These are phyloP conservation scores for Cadophora luteo-olivacea DNA, from an alignment of 2,329 filamentous ascomycete genomes.

Conservation along the genomic window DNA sequence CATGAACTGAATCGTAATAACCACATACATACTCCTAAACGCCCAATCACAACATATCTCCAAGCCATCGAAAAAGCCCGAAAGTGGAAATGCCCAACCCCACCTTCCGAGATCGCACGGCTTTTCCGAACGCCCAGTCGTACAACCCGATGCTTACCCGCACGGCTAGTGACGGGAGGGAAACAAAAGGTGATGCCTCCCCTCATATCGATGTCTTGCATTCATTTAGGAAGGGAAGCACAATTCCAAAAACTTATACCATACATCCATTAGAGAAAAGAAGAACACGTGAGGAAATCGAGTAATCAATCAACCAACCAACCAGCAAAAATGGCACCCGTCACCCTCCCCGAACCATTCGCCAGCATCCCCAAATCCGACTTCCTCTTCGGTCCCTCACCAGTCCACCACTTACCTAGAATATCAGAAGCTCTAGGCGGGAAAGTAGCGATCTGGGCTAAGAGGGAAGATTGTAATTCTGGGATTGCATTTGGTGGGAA, in stretches of 20 bases:
- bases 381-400: constrained; percentile 72
- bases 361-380: constrained; percentile 65
- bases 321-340: constrained; percentile 21
- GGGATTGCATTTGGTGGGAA: constrained; percentile 72
- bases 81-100: background rate
- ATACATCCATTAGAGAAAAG: background rate
- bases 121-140: constrained; percentile 1
- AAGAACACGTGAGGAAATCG: too few relatives aligned
- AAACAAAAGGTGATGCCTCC: background rate
- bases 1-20: constrained; percentile 10
- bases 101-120: constrained; percentile 11
- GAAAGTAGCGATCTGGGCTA: constrained; percentile 70
- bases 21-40: background rate
- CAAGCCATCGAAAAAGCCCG: background rate
- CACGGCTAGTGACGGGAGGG: background rate
- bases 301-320: too few relatives aligned
- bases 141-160: constrained; percentile 6
- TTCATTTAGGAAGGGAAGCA: background rate
- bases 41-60: constrained; percentile 1
- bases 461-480: constrained; percentile 75
- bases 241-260: background rate
- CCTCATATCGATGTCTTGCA: background rate
- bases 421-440: constrained; percentile 67
- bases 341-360: constrained; percentile 65
- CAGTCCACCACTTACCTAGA: constrained; percentile 70